Percentiles rank a stretch among this genome's conserved stretches.
phyloP scores from a whole-genome alignment of 306 rosid genomes.

The Prunus salicina region DNA sequence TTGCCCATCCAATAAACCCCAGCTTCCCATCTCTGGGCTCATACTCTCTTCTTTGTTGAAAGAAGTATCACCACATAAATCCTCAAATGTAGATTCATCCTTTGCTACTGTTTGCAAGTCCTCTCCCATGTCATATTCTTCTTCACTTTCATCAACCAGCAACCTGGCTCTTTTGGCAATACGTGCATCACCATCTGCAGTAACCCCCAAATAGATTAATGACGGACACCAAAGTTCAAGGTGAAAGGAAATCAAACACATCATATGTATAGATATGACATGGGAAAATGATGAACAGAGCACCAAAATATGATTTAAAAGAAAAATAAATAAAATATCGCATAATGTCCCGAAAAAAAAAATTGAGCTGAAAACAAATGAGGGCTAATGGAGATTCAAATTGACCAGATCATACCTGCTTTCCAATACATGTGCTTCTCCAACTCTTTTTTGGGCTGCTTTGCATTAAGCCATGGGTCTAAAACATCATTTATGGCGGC shows the following conservation, averaged over 20 bases:
- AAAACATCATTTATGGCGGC: conserved; percentile 93
- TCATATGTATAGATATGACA: neutral
- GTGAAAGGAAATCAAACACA: neutral
- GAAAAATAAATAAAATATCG: neutral
- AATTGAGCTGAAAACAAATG: neutral
- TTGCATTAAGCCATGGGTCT: conserved; percentile 96
- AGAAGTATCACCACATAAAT: conserved; percentile 61
- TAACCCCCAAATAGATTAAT: conserved; percentile 16
- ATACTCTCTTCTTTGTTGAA: conserved; percentile 43
- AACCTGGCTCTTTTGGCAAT: conserved; percentile 77
- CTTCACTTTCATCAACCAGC: conserved; percentile 65
- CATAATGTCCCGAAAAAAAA: neutral
- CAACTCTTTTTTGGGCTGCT: conserved; percentile 88
- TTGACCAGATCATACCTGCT: conserved; percentile 53
- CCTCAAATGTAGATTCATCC: conserved; percentile 67
- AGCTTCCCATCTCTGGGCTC: conserved; percentile 46
- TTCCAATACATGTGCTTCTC: conserved; percentile 83
- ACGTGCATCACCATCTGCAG: conserved; percentile 65
- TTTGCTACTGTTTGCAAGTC: conserved; percentile 35
- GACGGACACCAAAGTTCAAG: neutral
- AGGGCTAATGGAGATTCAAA: conserved; percentile 1
- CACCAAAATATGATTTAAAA: neutral
- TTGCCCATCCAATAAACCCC: conserved; percentile 78
- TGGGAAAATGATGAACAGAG: neutral
- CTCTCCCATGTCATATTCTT: conserved; percentile 62